phyloP scores from a whole-genome alignment of 352 stramenopile species.

The Phytophthora foliorum region DNA sequence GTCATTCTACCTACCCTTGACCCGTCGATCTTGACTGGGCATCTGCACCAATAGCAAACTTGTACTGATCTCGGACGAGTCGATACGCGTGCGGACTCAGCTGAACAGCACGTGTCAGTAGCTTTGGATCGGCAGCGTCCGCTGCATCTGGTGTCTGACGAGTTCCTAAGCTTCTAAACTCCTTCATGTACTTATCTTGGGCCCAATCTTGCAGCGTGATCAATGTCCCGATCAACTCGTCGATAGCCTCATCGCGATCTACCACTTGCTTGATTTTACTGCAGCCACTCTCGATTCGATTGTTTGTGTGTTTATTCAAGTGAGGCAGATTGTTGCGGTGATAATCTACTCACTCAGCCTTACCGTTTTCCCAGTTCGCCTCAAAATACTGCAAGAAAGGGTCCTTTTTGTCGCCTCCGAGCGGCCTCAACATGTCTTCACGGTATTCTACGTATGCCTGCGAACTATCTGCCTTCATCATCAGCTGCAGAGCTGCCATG shows the following conservation, averaged over 20 bases:
- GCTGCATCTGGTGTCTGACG: constrained; percentile 1
- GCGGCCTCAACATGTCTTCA: not conserved
- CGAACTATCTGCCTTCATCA: constrained; percentile 19
- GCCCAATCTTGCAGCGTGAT: constrained; percentile 24
- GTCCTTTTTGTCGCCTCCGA: constrained; percentile 14
- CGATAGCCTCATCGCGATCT: constrained; percentile 1
- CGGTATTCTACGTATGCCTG: not conserved
- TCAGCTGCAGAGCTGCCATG: constrained; percentile 4
- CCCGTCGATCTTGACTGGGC: not conserved
- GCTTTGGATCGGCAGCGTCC: constrained; percentile 15
- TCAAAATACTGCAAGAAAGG: constrained; percentile 23
- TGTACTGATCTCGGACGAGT: constrained; percentile 17
- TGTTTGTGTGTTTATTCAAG: constrained; percentile 16
- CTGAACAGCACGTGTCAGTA: constrained; percentile 10
- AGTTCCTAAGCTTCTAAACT: constrained; percentile 9
- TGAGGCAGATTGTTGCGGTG: constrained; percentile 8
- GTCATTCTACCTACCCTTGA: not conserved
- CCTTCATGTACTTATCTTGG: constrained; percentile 17
- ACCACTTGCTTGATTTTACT: constrained; percentile 12
- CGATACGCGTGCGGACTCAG: constrained; percentile 11
- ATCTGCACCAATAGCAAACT: not conserved
- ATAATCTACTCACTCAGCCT: constrained; percentile 12
- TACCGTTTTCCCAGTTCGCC: constrained; percentile 15
- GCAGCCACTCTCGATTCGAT: constrained; percentile 15
- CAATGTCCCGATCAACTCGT: constrained; percentile 16